Evolutionary conservation across 176 grass and related monocot species (phyloP), one percentile per base, ranked within the genome.

Genomic region (Thinopyrum elongatum): DNA sequence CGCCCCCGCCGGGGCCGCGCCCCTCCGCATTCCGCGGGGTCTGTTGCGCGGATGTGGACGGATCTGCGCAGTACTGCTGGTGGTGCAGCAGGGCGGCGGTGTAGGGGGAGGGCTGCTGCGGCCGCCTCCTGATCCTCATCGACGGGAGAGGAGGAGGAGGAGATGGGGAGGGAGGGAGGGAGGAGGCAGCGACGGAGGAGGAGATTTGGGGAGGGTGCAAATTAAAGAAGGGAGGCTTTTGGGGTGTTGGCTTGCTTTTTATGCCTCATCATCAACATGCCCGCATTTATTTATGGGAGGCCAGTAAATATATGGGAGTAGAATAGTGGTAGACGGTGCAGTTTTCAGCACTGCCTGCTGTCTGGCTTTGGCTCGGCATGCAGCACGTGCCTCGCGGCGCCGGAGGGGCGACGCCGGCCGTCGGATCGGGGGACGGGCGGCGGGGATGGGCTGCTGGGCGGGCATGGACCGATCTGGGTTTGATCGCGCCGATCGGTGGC

Each of bases 101-200:
- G n/a, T 72, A 65, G 6, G 79, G 73, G 70, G 80, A 81, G 25
- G 59, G 21, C 70, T 92, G 21, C 70, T 92, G 91, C 28, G 89
- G 91, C 76, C 95, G 83, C 93, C 83, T 80, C 82, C 95, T 90
- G 84, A 98, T 98, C 86, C 95, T 95, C 95, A 98, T 98, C 47
- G 93, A 73, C 34, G 89, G 49, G 74, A 82, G 63, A 55, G 38
- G 55, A 76, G 38, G 55, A 76, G 9, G 39, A 42, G 39, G 60
- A 29, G 49, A 25, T 51, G 47, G 47, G 47, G 47, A 51, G 14
- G 47, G 47, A 51, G 44, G 46, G 46, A 47, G 42, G 42, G 3
- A 42, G 39, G 44, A 49, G 72, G 44, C 55, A 70, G 67, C 73
- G 86, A 65, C 29, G 69, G 64, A 27, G 70, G 51, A 84, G 74